Evolutionary conservation across 148 eudicot genomes (phyloP).

Genomic region (Rhododendron griersonianum): DNA sequence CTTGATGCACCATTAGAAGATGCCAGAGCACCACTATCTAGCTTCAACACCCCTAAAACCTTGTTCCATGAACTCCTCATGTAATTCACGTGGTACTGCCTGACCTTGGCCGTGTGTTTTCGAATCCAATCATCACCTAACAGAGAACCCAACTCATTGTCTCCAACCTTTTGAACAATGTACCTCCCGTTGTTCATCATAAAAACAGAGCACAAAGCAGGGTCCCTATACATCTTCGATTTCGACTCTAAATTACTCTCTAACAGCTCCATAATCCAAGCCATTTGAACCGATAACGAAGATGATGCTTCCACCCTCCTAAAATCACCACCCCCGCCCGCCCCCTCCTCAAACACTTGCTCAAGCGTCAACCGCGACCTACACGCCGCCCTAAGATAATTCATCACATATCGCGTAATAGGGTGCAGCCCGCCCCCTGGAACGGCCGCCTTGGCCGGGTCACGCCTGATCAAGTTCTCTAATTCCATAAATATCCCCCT

Average conservation of each 20-base stretch:
- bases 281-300: conserved; percentile 70
- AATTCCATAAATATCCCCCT: conserved; percentile 88
- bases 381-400: conserved; percentile 84
- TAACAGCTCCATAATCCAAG: conserved; percentile 84
- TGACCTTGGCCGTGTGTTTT: conserved; percentile 65
- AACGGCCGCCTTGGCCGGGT: conserved; percentile 75
- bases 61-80: conserved; percentile 88
- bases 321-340: conserved; percentile 18
- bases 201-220: conserved; percentile 68
- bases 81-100: conserved; percentile 66
- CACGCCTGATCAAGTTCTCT: conserved; percentile 84
- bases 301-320: conserved; percentile 32
- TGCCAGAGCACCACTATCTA: conserved; percentile 35
- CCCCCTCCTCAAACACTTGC: conserved; percentile 71
- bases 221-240: conserved; percentile 68
- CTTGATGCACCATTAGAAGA: conserved; percentile 37
- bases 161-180: conserved; percentile 82
- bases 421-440: conserved; percentile 95
- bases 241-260: conserved; percentile 90
- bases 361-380: conserved; percentile 63
- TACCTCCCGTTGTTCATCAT: conserved; percentile 96
- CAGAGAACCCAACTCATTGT: conserved; percentile 67
- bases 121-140: conserved; percentile 90
- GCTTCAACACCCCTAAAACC: conserved; percentile 63
- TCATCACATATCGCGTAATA: conserved; percentile 88